Conservation (phyloP, 2,329 filamentous ascomycete genomes). For the Colletotrichum nymphaeae region DNA sequence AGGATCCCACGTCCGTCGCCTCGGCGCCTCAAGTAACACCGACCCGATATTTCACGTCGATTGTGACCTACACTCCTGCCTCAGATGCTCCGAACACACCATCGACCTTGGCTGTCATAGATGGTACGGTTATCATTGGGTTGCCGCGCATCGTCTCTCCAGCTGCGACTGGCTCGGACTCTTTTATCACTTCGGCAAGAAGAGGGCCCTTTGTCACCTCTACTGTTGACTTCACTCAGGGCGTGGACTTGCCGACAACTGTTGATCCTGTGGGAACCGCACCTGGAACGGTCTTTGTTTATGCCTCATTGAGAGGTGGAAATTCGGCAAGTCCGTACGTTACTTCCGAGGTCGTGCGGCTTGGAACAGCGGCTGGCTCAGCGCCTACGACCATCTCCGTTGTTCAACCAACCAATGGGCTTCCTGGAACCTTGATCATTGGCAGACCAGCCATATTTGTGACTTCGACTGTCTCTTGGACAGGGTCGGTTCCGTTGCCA, state of each 20-base stretch:
- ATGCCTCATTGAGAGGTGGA: neutral
- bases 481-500: neutral
- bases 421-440: constrained; percentile 30
- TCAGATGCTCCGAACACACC: neutral
- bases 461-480: constrained; percentile 27
- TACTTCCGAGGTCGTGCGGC: constrained; percentile 8
- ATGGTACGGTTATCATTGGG: constrained; percentile 25
- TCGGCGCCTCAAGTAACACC: neutral
- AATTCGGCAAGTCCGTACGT: neutral
- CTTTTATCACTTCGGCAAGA: constrained; percentile 9
- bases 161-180: neutral
- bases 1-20: constrained; percentile 2
- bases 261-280: neutral
- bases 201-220: neutral
- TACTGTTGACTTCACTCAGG: neutral
- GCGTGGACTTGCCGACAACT: neutral
- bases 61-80: constrained; percentile 10
- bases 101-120: constrained; percentile 25
- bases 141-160: neutral
- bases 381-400: constrained; percentile 7
- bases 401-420: constrained; percentile 9
- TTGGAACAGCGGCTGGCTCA: neutral
- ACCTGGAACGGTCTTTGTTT: constrained; percentile 6
- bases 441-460: constrained; percentile 20
- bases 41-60: constrained; percentile 1